phyloP scores from a whole-genome alignment of 2,329 filamentous ascomycete genomes.

The Hawksworthiomyces lignivorus region DNA sequence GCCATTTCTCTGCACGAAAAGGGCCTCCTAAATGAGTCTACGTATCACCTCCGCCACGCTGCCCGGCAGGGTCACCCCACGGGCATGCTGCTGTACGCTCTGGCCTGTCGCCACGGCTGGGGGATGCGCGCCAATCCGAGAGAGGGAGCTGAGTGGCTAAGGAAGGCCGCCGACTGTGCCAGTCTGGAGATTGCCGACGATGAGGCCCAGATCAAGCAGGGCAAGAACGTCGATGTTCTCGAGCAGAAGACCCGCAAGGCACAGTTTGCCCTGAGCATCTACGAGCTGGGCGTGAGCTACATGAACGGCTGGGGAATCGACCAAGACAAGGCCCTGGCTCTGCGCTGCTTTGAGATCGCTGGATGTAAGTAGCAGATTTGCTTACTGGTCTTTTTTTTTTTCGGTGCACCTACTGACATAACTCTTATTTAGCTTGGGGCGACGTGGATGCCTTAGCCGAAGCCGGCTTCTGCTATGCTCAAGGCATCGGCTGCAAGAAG shows the following conservation, averaged over 20 bases:
- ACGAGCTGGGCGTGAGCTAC: conserved; percentile 92
- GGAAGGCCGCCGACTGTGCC: conserved; percentile 80
- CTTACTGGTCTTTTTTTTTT: not conserved
- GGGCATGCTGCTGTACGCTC: conserved; percentile 90
- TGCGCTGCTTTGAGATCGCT: conserved; percentile 94
- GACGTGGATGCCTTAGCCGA: conserved; percentile 91
- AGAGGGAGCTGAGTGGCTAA: conserved; percentile 87
- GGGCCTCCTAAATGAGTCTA: conserved; percentile 84
- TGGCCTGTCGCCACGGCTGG: conserved; percentile 95
- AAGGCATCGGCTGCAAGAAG: conserved; percentile 91
- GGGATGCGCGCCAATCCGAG: conserved; percentile 88
- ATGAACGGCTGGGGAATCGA: conserved; percentile 98
- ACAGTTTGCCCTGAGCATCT: conserved; percentile 91
- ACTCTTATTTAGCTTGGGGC: conserved; percentile 62
- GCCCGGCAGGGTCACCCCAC: conserved; percentile 81
- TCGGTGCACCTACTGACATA: not conserved
- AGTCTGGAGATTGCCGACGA: conserved; percentile 78
- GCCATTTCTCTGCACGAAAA: conserved; percentile 86
- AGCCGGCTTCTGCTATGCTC: conserved; percentile 91
- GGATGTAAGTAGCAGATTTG: conserved; percentile 50
- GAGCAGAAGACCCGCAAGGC: conserved; percentile 80
- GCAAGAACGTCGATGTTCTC: conserved; percentile 54
- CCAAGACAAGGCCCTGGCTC: conserved; percentile 78
- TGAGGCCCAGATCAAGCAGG: conserved; percentile 55
- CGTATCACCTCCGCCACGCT: conserved; percentile 87